Conservation (phyloP, 2,329 filamentous ascomycete species). For the Aspergillus sp. region DNA sequence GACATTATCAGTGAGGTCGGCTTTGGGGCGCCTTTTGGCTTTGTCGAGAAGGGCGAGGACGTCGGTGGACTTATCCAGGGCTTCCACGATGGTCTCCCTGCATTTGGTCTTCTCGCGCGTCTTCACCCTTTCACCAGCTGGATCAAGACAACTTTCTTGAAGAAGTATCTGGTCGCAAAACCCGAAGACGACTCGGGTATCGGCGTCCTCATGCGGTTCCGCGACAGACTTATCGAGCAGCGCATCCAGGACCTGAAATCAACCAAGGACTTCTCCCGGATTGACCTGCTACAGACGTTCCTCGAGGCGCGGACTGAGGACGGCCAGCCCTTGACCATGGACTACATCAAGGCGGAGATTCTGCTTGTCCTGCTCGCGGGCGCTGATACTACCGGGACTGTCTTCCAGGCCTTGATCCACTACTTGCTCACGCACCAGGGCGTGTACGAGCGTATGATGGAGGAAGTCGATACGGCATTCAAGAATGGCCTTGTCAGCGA, state of each 20-base stretch:
- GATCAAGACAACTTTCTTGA: slow-evolving; percentile 54
- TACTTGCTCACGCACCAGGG: slow-evolving; percentile 41
- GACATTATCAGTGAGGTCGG: slow-evolving; percentile 59
- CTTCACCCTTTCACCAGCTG: slow-evolving; percentile 56
- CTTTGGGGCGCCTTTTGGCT: slow-evolving; percentile 58
- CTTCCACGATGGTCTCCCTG: slow-evolving; percentile 54
- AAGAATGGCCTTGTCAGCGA: slow-evolving; percentile 30
- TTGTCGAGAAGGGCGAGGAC: slow-evolving; percentile 54
- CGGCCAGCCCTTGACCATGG: slow-evolving; percentile 48
- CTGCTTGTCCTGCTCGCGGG: slow-evolving; percentile 54
- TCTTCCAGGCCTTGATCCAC: slow-evolving; percentile 50
- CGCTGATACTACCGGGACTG: slow-evolving; percentile 54
- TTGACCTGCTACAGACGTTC: slow-evolving; percentile 57
- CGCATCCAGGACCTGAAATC: slow-evolving; percentile 49
- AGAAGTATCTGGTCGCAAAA: slow-evolving; percentile 54
- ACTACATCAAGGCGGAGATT: slow-evolving; percentile 56
- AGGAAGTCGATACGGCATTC: slow-evolving; percentile 45
- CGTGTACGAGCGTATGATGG: slow-evolving; percentile 50
- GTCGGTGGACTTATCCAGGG: slow-evolving; percentile 55
- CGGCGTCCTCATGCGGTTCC: slow-evolving; percentile 58
- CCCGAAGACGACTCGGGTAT: slow-evolving; percentile 57
- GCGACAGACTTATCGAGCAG: slow-evolving; percentile 53
- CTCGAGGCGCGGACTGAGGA: slow-evolving; percentile 47
- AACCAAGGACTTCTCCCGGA: slow-evolving; percentile 45
- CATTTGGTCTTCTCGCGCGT: slow-evolving; percentile 54